These are phyloP conservation scores for Glycine tomentella DNA, from an alignment of 306 rosid genomes.

Conservation along the genomic window DNA sequence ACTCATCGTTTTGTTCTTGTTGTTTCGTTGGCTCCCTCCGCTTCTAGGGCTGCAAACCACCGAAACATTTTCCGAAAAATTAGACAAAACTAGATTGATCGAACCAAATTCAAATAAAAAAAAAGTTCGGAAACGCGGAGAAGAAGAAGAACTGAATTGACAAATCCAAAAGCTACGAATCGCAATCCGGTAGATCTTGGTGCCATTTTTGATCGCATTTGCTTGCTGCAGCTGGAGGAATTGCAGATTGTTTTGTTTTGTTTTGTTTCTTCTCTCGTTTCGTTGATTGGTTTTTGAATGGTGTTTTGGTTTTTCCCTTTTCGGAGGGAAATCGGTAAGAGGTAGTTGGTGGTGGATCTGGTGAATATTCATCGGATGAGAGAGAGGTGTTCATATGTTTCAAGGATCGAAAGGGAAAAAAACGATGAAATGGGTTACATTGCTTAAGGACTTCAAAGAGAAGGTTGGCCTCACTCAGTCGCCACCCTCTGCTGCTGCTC, in stretches of 20 bases:
- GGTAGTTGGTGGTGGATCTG: conserved; percentile 66
- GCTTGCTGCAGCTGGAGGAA: conserved; percentile 50
- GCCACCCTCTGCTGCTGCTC: conserved; percentile 55
- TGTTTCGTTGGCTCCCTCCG: conserved; percentile 53
- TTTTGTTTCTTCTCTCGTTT: neutral
- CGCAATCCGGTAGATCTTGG: conserved; percentile 65
- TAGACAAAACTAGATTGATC: conserved; percentile 45
- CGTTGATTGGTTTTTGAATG: conserved; percentile 13
- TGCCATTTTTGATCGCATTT: conserved; percentile 59
- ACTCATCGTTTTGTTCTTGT: conserved; percentile 51
- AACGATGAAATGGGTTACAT: conserved; percentile 98
- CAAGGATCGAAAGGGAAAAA: conserved; percentile 60
- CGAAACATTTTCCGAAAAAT: conserved; percentile 50
- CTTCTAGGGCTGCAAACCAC: conserved; percentile 53
- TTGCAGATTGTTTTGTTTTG: conserved; percentile 2
- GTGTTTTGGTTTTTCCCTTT: conserved; percentile 40
- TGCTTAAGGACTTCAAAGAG: conserved; percentile 99
- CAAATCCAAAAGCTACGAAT: conserved; percentile 28
- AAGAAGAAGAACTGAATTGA: conserved; percentile 42
- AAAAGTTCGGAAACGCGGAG: conserved; percentile 38
- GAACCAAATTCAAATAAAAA: conserved; percentile 21
- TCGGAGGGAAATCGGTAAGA: conserved; percentile 42
- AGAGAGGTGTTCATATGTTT: conserved; percentile 57
- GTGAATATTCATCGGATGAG: conserved; percentile 71
- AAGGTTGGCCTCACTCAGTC: conserved; percentile 93